Conservation (phyloP, 2,329 filamentous ascomycete species). For the Beauveria sp. region DNA sequence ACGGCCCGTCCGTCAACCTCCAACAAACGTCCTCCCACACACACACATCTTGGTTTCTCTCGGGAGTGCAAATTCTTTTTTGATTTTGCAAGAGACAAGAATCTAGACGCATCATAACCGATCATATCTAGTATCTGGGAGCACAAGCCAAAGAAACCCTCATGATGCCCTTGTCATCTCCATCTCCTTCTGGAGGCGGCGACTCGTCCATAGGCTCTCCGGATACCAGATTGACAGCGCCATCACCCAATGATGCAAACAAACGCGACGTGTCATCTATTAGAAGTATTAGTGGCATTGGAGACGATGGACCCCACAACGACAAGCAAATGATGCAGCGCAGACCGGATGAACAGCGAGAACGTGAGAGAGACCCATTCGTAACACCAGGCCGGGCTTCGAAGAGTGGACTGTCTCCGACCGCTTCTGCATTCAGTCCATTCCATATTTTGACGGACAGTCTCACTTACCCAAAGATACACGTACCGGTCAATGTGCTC, state of each 20-base stretch:
- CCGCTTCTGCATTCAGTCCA: constrained; percentile 55
- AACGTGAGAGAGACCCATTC: constrained; percentile 47
- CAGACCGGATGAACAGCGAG: constrained; percentile 15
- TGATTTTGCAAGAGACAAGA: not conserved
- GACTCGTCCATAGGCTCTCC: constrained; percentile 57
- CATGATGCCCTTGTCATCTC: constrained; percentile 31
- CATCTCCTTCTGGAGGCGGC: constrained; percentile 42
- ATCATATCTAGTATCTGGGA: not conserved
- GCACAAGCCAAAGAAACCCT: not conserved
- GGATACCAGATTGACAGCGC: constrained; percentile 54
- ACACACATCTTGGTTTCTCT: not conserved
- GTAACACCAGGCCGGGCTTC: constrained; percentile 30
- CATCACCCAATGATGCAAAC: constrained; percentile 50
- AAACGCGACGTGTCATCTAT: not conserved
- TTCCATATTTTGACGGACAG: constrained; percentile 15
- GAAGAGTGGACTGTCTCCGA: constrained; percentile 50
- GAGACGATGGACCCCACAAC: not conserved
- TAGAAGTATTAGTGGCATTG: not conserved
- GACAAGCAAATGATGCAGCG: not conserved
- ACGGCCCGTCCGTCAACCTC: constrained; percentile 11
- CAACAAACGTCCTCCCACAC: constrained; percentile 1
- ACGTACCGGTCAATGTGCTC: constrained; percentile 27
- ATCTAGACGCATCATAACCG: not conserved
- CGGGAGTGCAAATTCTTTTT: not conserved
- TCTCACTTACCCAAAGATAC: constrained; percentile 16